Evolutionary conservation across 2,329 filamentous ascomycete genomes (phyloP).

Genomic region (Colletotrichum sp.): DNA sequence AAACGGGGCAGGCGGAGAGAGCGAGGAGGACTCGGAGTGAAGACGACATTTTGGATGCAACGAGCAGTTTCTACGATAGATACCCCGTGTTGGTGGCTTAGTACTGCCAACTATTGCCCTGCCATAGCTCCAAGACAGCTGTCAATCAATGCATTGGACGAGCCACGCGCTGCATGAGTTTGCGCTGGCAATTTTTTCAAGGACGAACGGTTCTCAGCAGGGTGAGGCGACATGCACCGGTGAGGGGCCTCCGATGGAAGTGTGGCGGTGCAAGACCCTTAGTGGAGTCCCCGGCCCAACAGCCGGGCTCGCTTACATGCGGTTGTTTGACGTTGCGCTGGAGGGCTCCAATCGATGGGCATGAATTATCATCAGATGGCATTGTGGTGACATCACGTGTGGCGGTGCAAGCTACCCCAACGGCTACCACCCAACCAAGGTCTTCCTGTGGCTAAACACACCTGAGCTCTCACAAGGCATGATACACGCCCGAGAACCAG

Average conservation of each 20-base stretch:
- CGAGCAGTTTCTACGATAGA: background rate
- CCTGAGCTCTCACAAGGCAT: background rate
- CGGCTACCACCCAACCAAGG: background rate
- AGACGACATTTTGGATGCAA: background rate
- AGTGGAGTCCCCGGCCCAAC: background rate
- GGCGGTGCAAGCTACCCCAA: constrained; percentile 21
- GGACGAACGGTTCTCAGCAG: background rate
- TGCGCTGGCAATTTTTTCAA: background rate
- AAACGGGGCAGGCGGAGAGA: constrained; percentile 30
- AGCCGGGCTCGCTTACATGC: constrained; percentile 13
- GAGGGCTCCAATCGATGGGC: constrained; percentile 17
- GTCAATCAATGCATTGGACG: background rate
- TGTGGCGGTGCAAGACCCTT: constrained; percentile 11
- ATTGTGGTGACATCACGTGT: constrained; percentile 22
- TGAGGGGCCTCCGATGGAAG: background rate
- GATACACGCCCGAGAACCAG: background rate
- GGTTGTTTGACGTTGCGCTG: background rate
- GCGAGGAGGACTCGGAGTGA: constrained; percentile 10
- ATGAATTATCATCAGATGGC: constrained; percentile 4
- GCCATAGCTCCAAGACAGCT: background rate
- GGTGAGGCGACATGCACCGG: background rate
- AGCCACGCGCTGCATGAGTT: background rate
- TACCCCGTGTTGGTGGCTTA: constrained; percentile 8
- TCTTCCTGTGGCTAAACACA: constrained; percentile 1
- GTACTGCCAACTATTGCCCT: background rate